Evolutionary conservation across 306 rosid species (phyloP), one percentile per base, ranked within the genome.

Genomic region (Comarum palustre): DNA sequence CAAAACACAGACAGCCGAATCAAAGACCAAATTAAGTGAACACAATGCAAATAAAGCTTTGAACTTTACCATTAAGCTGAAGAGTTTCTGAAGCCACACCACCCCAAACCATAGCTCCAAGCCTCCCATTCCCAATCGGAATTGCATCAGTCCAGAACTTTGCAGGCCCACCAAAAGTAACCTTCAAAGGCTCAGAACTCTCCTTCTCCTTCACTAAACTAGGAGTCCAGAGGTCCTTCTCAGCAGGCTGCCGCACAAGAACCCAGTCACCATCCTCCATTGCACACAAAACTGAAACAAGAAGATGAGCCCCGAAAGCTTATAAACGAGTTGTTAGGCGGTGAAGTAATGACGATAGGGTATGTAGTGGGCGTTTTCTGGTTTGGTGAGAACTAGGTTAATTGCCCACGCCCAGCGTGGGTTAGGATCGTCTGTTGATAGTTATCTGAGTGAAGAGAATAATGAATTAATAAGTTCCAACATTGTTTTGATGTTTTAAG

Each of bases 31-130:
- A 20, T 17, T 34, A 61, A 14, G 54, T 12, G 43, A 45, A 42
- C 32, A 63, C 29, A 65, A 64, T 38, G 36, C 51, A 63, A 68
- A 7, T 6, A 74, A 66, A 22, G 24, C 0, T 8, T 65, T 32
- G 43, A 25, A 16, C 7, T 59, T 69, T 77, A 93, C 98, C 98
- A 81, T 87, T 93, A 76, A 93, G 97, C 84, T 89, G 98, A 45
- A 93, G 89, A 84, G 83, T 60, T 68, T 93, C 98, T 0, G 88
- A 68, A 0, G 81, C 80, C 0, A 93, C 96, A 11, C 88, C 96
- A 68, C 98, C 98, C 94, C 96, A 93, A 25, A 93, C 80, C 97
- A 93, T 90, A 58, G 94, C 97, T 15, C 98, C 98, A 27, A 93
- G 97, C 41, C 92, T 83, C 39, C 98, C 98, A 87, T 93, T 93